phyloP scores from a whole-genome alignment of 2,329 filamentous ascomycete genomes.

The Xylaria sp. region DNA sequence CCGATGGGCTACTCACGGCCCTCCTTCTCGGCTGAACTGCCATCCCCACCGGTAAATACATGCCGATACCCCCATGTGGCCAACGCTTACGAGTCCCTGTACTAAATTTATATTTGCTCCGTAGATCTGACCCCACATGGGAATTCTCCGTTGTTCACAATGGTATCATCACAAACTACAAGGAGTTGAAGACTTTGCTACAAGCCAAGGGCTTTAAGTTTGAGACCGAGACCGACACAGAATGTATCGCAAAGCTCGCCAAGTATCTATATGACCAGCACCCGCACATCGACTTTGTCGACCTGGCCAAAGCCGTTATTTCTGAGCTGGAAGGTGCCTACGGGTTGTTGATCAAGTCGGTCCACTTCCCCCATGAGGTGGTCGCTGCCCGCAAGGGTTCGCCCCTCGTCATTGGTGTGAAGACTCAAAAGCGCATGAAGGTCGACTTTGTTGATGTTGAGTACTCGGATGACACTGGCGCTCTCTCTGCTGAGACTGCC shows the following conservation, averaged over 20 bases:
- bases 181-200: slow-evolving; percentile 94
- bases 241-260: slow-evolving; percentile 98
- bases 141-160: slow-evolving; percentile 99
- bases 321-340: slow-evolving; percentile 98
- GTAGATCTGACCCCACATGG: slow-evolving; percentile 90
- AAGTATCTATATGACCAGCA: slow-evolving; percentile 98
- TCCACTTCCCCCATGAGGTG: slow-evolving; percentile 97
- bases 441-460: slow-evolving; percentile 99
- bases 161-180: slow-evolving; percentile 99
- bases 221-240: slow-evolving; percentile 98
- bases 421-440: slow-evolving; percentile 99
- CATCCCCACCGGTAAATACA: slow-evolving; percentile 88
- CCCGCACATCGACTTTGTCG: slow-evolving; percentile 92
- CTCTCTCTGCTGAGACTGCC: slow-evolving; percentile 89
- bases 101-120: slow-evolving; percentile 29
- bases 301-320: slow-evolving; percentile 96
- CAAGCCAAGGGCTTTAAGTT: slow-evolving; percentile 96
- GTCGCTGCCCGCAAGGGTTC: slow-evolving; percentile 98
- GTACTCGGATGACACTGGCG: slow-evolving; percentile 83
- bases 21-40: slow-evolving; percentile 93
- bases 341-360: slow-evolving; percentile 95
- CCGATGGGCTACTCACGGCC: slow-evolving; percentile 96
- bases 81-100: slow-evolving; percentile 34
- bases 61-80: slow-evolving; percentile 40
- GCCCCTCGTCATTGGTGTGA: slow-evolving; percentile 94